phyloP scores from a whole-genome alignment of 1,139 yeast genomes.

The Geotrichum reessii region DNA sequence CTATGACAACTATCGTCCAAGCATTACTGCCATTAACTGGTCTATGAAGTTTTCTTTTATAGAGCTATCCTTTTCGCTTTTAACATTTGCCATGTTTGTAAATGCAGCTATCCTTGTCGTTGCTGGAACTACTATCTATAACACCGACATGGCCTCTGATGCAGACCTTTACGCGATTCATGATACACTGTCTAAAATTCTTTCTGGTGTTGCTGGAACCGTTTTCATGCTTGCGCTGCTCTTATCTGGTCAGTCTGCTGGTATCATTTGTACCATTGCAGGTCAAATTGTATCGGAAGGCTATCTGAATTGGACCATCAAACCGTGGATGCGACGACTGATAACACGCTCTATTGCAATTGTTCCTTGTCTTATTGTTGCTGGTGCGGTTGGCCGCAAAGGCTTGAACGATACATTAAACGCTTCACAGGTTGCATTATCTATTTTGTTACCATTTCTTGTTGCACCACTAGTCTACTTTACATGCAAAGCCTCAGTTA shows the following conservation, averaged over 20 bases:
- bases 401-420: slow-evolving; percentile 78
- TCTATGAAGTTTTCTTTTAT: slow-evolving; percentile 68
- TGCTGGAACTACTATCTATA: slow-evolving; percentile 73
- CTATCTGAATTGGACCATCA: slow-evolving; percentile 74
- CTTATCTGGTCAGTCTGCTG: slow-evolving; percentile 97
- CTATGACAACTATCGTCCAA: slow-evolving; percentile 49
- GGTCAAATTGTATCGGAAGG: slow-evolving; percentile 98
- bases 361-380: slow-evolving; percentile 80
- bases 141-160: slow-evolving; percentile 63
- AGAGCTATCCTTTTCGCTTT: slow-evolving; percentile 67
- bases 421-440: slow-evolving; percentile 70
- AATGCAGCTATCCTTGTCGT: slow-evolving; percentile 80
- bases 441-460: slow-evolving; percentile 65
- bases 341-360: slow-evolving; percentile 82
- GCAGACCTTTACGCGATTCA: slow-evolving; percentile 89
- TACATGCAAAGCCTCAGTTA: slow-evolving; percentile 56
- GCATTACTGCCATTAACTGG: slow-evolving; percentile 63
- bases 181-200: slow-evolving; percentile 60
- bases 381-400: slow-evolving; percentile 70
- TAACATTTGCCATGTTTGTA: slow-evolving; percentile 78
- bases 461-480: slow-evolving; percentile 75
- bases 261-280: slow-evolving; percentile 94
- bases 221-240: slow-evolving; percentile 87
- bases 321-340: slow-evolving; percentile 81
- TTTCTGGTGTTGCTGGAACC: slow-evolving; percentile 88